phyloP scores from a whole-genome alignment of 2,329 filamentous ascomycete genomes.

The Fusarium pseudocircinatum region DNA sequence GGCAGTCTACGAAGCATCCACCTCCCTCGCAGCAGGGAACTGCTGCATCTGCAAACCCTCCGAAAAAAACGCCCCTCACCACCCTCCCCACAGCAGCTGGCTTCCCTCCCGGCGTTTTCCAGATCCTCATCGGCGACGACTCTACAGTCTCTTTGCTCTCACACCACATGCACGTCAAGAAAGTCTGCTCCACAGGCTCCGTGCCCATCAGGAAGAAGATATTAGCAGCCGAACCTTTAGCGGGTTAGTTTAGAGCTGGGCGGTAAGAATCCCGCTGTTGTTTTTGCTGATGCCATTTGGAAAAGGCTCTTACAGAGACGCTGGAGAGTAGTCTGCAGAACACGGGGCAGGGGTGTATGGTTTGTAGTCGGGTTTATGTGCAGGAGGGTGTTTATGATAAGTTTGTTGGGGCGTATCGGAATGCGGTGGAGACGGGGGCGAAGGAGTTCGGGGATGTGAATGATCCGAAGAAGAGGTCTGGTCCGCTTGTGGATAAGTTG shows the following conservation, averaged over 20 bases:
- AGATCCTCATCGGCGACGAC: not conserved
- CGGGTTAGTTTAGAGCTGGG: not conserved
- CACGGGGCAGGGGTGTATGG: not conserved
- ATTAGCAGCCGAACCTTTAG: too few species aligned
- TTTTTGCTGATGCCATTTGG: not conserved
- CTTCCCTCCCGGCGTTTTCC: not conserved
- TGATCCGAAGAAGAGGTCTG: not conserved
- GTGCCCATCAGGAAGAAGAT: not conserved
- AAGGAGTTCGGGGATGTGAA: too few species aligned
- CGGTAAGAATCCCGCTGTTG: not conserved
- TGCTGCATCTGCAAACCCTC: not conserved
- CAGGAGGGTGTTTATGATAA: not conserved
- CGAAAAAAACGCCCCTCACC: not conserved
- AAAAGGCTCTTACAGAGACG: not conserved
- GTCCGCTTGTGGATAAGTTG: not conserved
- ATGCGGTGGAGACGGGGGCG: too few species aligned
- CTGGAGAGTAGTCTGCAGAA: not conserved
- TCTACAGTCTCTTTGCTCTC: fast-evolving
- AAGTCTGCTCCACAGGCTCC: not conserved
- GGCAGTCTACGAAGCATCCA: not conserved
- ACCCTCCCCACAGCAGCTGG: not conserved
- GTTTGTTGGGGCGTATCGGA: not conserved
- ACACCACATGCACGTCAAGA: not conserved
- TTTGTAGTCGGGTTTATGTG: not conserved
- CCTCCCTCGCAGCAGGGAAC: not conserved